These are phyloP conservation scores for Aspergillus fumigatus DNA, from an alignment of 2,329 filamentous ascomycete genomes.

Conservation along the genomic window DNA sequence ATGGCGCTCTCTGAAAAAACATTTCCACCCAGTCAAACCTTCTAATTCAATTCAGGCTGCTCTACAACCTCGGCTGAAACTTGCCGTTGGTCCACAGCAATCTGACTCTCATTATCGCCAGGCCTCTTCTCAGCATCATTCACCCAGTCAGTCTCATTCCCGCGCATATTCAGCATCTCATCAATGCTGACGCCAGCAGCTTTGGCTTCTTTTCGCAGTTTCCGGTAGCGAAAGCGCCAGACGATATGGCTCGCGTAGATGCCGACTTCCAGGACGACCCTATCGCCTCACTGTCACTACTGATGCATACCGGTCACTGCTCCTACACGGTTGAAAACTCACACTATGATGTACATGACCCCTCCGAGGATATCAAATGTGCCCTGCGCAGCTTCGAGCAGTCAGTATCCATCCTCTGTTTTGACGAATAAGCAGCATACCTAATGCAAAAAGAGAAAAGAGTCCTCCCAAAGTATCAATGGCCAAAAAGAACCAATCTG, in stretches of 20 bases:
- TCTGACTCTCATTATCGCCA: slow-evolving; percentile 3
- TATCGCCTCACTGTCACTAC: slow-evolving; percentile 20
- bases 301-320: neutral
- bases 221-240: slow-evolving; percentile 55
- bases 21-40: neutral
- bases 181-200: slow-evolving; percentile 52
- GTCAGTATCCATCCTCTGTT: slow-evolving; percentile 10
- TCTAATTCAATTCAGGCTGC: neutral
- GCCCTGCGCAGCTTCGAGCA: slow-evolving; percentile 50
- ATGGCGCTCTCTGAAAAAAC: neutral
- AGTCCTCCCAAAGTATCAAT: slow-evolving; percentile 60
- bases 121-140: neutral
- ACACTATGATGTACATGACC: slow-evolving; percentile 58
- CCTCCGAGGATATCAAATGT: slow-evolving; percentile 60
- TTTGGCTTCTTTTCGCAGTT: slow-evolving; percentile 50
- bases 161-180: slow-evolving; percentile 38
- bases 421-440: slow-evolving; percentile 30
- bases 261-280: slow-evolving; percentile 54
- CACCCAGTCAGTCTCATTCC: slow-evolving; percentile 2
- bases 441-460: slow-evolving; percentile 60
- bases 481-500: slow-evolving; percentile 53
- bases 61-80: neutral
- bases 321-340: slow-evolving; percentile 21
- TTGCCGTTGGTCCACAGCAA: neutral
- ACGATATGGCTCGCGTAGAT: slow-evolving; percentile 57